Conservation (phyloP, 2,329 filamentous ascomycete species). For the Talaromyces sp. region DNA sequence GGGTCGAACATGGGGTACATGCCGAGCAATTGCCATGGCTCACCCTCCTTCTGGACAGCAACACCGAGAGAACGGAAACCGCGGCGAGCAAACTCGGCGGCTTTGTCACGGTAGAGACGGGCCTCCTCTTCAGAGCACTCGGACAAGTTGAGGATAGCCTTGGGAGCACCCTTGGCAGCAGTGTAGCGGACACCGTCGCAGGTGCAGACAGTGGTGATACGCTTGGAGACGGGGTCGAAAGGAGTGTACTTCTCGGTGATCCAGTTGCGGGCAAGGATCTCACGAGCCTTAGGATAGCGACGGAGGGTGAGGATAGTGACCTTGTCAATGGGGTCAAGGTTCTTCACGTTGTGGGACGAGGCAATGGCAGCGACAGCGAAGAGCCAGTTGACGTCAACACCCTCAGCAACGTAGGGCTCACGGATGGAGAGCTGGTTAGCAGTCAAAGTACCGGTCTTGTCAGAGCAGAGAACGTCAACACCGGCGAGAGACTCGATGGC, state of each 20-base stretch:
- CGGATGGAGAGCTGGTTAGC: conserved; percentile 59
- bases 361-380: conserved; percentile 69
- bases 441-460: conserved; percentile 66
- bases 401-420: conserved; percentile 67
- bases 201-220: conserved; percentile 61
- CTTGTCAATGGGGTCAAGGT: conserved; percentile 69
- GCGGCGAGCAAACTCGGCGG: conserved; percentile 64
- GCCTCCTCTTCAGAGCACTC: conserved; percentile 58
- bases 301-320: conserved; percentile 67
- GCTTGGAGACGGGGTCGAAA: conserved; percentile 68
- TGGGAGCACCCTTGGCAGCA: conserved; percentile 68
- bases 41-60: conserved; percentile 66
- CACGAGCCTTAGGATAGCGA: conserved; percentile 65
- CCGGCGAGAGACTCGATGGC: conserved; percentile 65
- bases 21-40: conserved; percentile 63
- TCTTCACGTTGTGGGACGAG: conserved; percentile 68
- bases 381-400: conserved; percentile 71
- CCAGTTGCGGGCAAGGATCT: conserved; percentile 66
- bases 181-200: conserved; percentile 61
- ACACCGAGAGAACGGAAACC: conserved; percentile 72
- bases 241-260: conserved; percentile 63
- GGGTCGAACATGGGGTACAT: conserved; percentile 73
- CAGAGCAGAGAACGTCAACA: conserved; percentile 69
- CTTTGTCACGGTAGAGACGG: conserved; percentile 61
- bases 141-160: conserved; percentile 62